Evolutionary conservation across 73 alveolate genomes (phyloP).

Genomic region (Paramecium caudatum): DNA sequence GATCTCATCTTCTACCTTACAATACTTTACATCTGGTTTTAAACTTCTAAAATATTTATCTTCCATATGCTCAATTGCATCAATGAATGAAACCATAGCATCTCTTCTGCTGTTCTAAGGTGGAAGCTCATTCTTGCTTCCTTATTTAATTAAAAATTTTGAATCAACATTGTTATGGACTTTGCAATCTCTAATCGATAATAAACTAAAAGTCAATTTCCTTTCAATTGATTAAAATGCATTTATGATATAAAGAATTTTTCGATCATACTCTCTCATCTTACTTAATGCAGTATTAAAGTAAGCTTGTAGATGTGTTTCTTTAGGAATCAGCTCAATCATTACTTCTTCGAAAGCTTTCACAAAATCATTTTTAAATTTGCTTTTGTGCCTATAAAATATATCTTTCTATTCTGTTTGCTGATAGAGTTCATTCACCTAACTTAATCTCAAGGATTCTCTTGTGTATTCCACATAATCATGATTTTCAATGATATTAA

Average conservation of each 20-base stretch:
- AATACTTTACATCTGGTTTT: background rate
- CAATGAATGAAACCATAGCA: background rate
- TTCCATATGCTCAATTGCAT: background rate
- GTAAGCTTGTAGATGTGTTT: constrained; percentile 2
- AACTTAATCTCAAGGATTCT: constrained; percentile 23
- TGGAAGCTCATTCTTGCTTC: background rate
- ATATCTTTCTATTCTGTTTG: background rate
- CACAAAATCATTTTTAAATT: constrained; percentile 3
- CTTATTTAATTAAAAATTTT: background rate
- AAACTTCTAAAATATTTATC: background rate
- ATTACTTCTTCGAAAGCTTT: constrained; percentile 9
- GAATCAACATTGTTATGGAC: background rate
- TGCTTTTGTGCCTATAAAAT: background rate
- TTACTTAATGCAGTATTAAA: background rate
- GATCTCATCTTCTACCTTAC: background rate
- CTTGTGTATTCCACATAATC: constrained; percentile 52
- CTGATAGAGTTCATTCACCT: constrained; percentile 36
- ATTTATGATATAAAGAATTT: constrained; percentile 16
- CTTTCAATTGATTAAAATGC: background rate
- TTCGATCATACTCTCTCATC: constrained; percentile 43
- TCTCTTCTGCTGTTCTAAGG: background rate
- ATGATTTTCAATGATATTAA: constrained; percentile 36
- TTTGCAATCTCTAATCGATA: background rate
- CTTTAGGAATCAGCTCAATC: constrained; percentile 1
- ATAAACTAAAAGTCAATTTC: constrained; percentile 24